Base-by-base conservation (phyloP, 306 rosid genomes). In the Cicer pinnatifidum region DNA sequence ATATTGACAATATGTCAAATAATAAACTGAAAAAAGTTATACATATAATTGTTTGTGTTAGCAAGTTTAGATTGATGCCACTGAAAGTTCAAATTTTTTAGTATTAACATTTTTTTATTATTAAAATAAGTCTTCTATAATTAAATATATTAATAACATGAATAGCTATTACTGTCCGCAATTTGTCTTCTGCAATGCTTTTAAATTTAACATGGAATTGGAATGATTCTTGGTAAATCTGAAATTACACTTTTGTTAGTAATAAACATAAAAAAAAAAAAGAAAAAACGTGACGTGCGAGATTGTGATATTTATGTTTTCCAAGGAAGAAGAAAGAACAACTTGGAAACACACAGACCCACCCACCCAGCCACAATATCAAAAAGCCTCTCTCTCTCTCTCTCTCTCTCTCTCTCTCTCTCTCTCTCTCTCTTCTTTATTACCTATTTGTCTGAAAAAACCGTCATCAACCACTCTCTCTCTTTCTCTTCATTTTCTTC, bases 371-470 rank as follows among this genome's bases (percentile, higher is more conserved):
- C 80, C 7, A 78, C 71, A 50, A 59, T 8, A 44, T 46, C 78
- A 66, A 9, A 69, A 68, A 74, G 52, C 8, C 12, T 8, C 6
- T 61, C 28, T 38, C 9, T 5, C 15, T 9, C 71, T 53, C 41
- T 50, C 67, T 53, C 23, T 44, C 79, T 67, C 81, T 83, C 54
- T 23, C 9, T 38, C 39, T 54, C 74, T 23, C 28, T 59, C 71
- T 56, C 63, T 23, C 8, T 48, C 43, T 54, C 40, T 78, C 71
- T 67, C 50, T 43, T 75, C 74, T 73, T 73, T 71, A 54, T 79
- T 73, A 58, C 57, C 72, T 79, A n/a, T 53, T 45, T 75, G 67
- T 52, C 81, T 70, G 74, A 74, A 10, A 47, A 77, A 84, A 75
- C 82, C 37, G 57, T 77, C 82, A 39, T 40, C 77, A 47, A 68